phyloP scores from a whole-genome alignment of 257 asterid genomes.

The Echites panduratus region DNA sequence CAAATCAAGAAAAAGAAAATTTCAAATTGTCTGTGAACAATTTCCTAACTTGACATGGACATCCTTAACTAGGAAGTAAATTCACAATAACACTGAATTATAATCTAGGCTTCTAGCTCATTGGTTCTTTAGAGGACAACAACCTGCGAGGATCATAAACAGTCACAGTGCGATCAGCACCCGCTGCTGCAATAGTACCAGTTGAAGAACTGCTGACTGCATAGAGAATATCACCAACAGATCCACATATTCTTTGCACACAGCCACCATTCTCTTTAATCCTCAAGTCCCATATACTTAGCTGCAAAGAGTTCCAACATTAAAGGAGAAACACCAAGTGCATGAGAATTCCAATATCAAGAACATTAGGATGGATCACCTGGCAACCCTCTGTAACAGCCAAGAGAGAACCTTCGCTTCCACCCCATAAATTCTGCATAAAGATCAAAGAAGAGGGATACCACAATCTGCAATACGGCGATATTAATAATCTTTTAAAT shows the following conservation, averaged over 20 bases:
- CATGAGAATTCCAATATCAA: conserved; percentile 9
- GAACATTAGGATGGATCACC: conserved; percentile 33
- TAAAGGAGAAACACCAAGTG: not conserved
- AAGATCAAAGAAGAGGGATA: conserved; percentile 65
- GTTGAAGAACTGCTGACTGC: conserved; percentile 61
- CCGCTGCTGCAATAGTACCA: conserved; percentile 76
- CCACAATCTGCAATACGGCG: conserved; percentile 58
- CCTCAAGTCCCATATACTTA: conserved; percentile 86
- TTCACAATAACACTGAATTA: not conserved
- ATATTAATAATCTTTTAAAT: conserved; percentile 5
- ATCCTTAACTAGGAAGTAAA: not conserved
- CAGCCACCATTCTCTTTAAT: conserved; percentile 91
- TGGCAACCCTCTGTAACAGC: conserved; percentile 91
- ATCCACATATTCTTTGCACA: conserved; percentile 65
- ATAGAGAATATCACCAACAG: conserved; percentile 73
- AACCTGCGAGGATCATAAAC: conserved; percentile 94
- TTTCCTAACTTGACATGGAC: not conserved
- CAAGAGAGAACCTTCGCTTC: conserved; percentile 48
- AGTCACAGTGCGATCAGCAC: conserved; percentile 85
- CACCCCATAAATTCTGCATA: conserved; percentile 43
- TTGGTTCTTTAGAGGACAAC: conserved; percentile 16
- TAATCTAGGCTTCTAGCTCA: not conserved
- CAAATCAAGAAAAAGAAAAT: not conserved
- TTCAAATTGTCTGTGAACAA: not conserved
- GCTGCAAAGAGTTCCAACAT: conserved; percentile 36